Conservation (phyloP, 176 grass and related monocot species). For the Musa troglodytarum region DNA sequence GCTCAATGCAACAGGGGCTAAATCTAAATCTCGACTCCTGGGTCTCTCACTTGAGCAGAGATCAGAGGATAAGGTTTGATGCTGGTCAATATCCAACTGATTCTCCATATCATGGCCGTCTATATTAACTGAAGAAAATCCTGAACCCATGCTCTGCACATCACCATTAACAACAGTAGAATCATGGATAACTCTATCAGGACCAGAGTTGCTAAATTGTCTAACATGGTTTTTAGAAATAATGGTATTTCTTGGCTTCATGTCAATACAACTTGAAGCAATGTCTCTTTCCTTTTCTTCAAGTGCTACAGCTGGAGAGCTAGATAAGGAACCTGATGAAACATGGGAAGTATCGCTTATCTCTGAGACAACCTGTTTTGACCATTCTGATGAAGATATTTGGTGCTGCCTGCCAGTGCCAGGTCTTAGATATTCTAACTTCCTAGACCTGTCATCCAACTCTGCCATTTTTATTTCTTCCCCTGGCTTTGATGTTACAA, state of each 20-base stretch:
- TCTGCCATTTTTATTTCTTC: conserved; percentile 33
- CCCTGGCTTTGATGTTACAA: conserved; percentile 39
- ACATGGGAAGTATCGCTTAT: conserved; percentile 23
- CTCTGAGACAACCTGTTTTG: conserved; percentile 19
- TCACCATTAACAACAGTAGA: conserved; percentile 21
- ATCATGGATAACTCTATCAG: conserved; percentile 18
- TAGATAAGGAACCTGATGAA: conserved; percentile 28
- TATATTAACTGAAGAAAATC: conserved; percentile 47
- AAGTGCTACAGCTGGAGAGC: conserved; percentile 22
- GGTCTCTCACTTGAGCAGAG: conserved; percentile 1
- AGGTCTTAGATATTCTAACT: conserved; percentile 12
- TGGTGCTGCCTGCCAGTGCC: background rate
- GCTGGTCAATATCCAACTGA: conserved; percentile 24
- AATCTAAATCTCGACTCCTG: conserved; percentile 15
- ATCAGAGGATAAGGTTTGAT: conserved; percentile 17
- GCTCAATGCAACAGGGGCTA: background rate
- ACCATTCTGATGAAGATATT: conserved; percentile 11
- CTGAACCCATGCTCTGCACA: conserved; percentile 28
- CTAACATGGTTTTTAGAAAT: conserved; percentile 9
- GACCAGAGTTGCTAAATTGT: conserved; percentile 23
- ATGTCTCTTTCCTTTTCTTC: conserved; percentile 31
- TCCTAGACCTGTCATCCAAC: conserved; percentile 25
- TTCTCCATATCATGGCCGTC: conserved; percentile 32
- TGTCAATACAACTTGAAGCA: background rate
- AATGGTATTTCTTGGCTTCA: conserved; percentile 16